Percentiles rank a stretch among this genome's conserved stretches.
Evolutionary conservation across 495 filamentous ascomycete genomes (phyloP).

Genomic region (Penicillium egyptiacum): DNA sequence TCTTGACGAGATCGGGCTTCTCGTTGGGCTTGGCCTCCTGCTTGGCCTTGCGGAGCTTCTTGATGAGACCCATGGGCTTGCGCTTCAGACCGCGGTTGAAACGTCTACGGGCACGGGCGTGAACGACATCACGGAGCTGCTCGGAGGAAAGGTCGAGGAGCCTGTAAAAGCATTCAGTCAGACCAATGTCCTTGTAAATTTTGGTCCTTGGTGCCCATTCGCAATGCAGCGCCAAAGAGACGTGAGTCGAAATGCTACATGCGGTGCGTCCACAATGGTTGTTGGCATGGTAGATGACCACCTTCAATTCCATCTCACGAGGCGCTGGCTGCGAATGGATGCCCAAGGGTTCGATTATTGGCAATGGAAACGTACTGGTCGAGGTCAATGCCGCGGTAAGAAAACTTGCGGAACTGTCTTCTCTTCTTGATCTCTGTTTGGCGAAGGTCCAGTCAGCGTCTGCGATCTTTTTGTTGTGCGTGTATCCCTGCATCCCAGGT

Average conservation of each 20-base stretch:
- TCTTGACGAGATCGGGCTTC: conserved; percentile 99
- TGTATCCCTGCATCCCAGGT: conserved; percentile 28
- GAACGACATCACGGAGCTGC: conserved; percentile 97
- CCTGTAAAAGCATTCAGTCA: conserved; percentile 44
- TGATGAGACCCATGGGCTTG: conserved; percentile 99
- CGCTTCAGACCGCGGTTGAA: conserved; percentile 99
- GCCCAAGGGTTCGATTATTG: conserved; percentile 44
- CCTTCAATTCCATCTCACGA: conserved; percentile 51
- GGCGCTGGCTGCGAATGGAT: conserved; percentile 15
- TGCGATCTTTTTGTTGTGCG: conserved; percentile 22
- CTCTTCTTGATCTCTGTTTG: conserved; percentile 90
- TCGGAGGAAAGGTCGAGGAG: conserved; percentile 98
- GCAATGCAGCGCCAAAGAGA: conserved; percentile 4
- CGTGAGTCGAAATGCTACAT: conserved; percentile 3
- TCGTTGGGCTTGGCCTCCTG: conserved; percentile 99
- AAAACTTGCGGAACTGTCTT: conserved; percentile 99
- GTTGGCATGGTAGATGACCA: conserved; percentile 41
- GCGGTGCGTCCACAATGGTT: conserved; percentile 4
- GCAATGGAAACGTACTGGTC: conserved; percentile 74
- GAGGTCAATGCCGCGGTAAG: conserved; percentile 98
- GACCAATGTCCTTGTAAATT: conserved; percentile 31
- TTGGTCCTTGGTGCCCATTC: neutral
- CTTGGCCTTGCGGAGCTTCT: conserved; percentile 99
- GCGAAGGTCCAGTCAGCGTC: conserved; percentile 43
- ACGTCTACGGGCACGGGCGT: conserved; percentile 95